These are phyloP conservation scores for Pythium phragmiticola DNA, from an alignment of 352 stramenopile species.

Conservation along the genomic window DNA sequence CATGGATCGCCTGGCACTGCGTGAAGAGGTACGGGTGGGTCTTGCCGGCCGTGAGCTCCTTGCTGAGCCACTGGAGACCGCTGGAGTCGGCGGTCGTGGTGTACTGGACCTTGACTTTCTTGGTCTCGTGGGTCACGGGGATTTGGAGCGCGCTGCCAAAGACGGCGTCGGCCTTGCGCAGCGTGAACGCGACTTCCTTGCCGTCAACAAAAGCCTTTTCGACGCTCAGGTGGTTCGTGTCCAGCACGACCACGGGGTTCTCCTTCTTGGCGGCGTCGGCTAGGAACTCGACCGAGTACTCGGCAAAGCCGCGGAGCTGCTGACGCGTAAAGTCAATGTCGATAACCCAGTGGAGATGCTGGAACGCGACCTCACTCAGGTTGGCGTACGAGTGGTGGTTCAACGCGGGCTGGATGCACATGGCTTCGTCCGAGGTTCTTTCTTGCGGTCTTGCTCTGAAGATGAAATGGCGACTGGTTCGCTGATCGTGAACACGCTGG, in stretches of 20 bases:
- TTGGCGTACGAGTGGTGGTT: slow-evolving; percentile 85
- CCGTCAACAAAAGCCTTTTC: slow-evolving; percentile 52
- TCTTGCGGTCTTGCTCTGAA: too few relatives aligned
- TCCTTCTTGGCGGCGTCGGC: slow-evolving; percentile 36
- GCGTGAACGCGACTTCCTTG: slow-evolving; percentile 29
- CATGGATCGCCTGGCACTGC: slow-evolving; percentile 95
- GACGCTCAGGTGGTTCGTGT: slow-evolving; percentile 85
- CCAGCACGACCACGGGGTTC: slow-evolving; percentile 59
- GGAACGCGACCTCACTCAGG: slow-evolving; percentile 73
- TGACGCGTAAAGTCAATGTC: slow-evolving; percentile 82
- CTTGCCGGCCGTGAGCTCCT: slow-evolving; percentile 93
- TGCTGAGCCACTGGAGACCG: slow-evolving; percentile 50
- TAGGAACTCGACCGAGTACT: slow-evolving; percentile 73
- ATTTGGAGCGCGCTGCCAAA: slow-evolving; percentile 56
- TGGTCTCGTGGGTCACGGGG: slow-evolving; percentile 33
- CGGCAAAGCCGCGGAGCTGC: slow-evolving; percentile 74
- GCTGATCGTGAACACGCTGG: slow-evolving; percentile 19
- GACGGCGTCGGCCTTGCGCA: slow-evolving; percentile 40
- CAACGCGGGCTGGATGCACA: slow-evolving; percentile 22
- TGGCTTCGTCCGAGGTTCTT: not conserved
- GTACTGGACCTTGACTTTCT: slow-evolving; percentile 80
- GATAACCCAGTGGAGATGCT: slow-evolving; percentile 87
- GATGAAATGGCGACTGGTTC: not conserved
- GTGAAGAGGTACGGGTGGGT: slow-evolving; percentile 95
- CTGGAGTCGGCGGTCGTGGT: slow-evolving; percentile 13